These are phyloP conservation scores for Trichoderma afroharzianum DNA, from an alignment of 2,329 filamentous ascomycete genomes.

Conservation along the genomic window DNA sequence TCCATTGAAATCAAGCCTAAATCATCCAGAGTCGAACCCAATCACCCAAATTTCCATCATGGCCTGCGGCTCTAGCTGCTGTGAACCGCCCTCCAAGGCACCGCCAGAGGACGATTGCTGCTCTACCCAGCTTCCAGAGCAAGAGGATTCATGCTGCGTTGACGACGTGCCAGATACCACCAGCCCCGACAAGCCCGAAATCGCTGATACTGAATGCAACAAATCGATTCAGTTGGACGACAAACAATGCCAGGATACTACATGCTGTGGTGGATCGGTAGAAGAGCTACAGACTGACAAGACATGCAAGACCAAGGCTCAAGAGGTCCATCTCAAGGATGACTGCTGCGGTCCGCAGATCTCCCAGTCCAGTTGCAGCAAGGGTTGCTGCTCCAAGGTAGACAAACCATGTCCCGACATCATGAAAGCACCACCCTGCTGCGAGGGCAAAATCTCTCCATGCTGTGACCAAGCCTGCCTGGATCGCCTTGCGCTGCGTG, in stretches of 20 bases:
- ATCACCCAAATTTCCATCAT: neutral
- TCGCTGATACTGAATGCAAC: neutral
- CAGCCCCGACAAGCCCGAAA: too few species aligned
- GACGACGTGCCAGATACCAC: neutral
- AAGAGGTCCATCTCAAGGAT: neutral
- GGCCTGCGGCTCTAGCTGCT: neutral
- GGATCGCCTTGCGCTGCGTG: slow-evolving; percentile 42
- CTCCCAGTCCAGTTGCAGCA: neutral
- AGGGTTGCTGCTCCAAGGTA: neutral
- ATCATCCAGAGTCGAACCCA: neutral
- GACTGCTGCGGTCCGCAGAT: neutral
- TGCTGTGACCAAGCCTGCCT: slow-evolving; percentile 44
- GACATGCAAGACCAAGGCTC: neutral
- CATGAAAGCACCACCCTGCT: slow-evolving; percentile 31
- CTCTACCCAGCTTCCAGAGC: neutral
- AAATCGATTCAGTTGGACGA: neutral
- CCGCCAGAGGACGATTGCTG: neutral
- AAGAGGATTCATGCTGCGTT: neutral
- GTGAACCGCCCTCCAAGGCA: neutral
- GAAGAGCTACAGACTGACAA: neutral
- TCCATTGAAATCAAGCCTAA: neutral
- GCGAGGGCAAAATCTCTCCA: slow-evolving; percentile 37
- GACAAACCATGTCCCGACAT: neutral
- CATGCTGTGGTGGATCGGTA: neutral
- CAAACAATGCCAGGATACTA: neutral